Conservation (phyloP, 805 yeast genomes). For the Pichia pseudocactophila region DNA sequence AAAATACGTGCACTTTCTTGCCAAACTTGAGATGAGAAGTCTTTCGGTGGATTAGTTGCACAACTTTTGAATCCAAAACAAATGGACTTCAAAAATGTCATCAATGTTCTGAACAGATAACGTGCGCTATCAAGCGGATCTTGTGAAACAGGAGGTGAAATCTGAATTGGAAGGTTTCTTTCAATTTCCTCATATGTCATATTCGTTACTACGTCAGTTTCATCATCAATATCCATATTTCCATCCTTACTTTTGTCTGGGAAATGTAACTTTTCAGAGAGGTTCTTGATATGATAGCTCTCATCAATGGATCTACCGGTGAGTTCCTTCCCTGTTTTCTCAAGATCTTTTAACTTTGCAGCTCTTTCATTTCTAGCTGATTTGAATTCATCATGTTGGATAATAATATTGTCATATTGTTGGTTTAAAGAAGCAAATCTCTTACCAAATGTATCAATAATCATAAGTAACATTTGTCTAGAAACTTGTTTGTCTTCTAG, state of each 20-base stretch:
- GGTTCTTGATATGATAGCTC: slow-evolving; percentile 6
- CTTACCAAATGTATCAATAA: slow-evolving; percentile 80
- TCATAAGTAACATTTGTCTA: slow-evolving; percentile 73
- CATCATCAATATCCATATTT: slow-evolving; percentile 15
- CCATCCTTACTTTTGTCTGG: background rate
- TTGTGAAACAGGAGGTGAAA: slow-evolving; percentile 40
- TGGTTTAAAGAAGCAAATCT: slow-evolving; percentile 70
- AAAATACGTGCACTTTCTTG: slow-evolving; percentile 79
- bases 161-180: slow-evolving; percentile 48
- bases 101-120: slow-evolving; percentile 74
- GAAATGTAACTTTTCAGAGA: slow-evolving; percentile 6
- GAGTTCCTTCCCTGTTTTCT: slow-evolving; percentile 31
- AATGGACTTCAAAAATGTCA: slow-evolving; percentile 84
- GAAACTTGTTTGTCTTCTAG: slow-evolving; percentile 76
- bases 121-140: slow-evolving; percentile 84
- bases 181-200: slow-evolving; percentile 39
- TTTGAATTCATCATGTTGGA: slow-evolving; percentile 48
- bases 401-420: slow-evolving; percentile 57
- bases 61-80: slow-evolving; percentile 83
- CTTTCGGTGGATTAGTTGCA: slow-evolving; percentile 69
- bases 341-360: slow-evolving; percentile 30
- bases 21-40: slow-evolving; percentile 55
- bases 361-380: slow-evolving; percentile 35
- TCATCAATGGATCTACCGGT: slow-evolving; percentile 20
- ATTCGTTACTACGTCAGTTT: slow-evolving; percentile 6